These are phyloP conservation scores for Cladophialophora carrionii DNA, from an alignment of 2,329 filamentous ascomycete genomes.

Conservation along the genomic window DNA sequence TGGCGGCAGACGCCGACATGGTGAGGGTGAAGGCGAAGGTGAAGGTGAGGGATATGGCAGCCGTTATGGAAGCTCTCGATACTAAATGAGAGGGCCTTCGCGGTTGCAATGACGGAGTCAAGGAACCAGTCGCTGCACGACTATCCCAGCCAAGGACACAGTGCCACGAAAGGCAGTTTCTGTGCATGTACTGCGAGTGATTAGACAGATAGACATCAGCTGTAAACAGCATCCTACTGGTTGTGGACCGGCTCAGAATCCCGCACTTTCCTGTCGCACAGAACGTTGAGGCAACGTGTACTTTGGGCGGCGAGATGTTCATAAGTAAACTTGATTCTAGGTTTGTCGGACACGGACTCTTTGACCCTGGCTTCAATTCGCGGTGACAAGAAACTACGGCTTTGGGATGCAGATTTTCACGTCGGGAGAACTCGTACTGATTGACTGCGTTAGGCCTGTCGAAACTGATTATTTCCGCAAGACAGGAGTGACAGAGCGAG, in stretches of 20 bases:
- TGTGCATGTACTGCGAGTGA: background rate
- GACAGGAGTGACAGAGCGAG: background rate
- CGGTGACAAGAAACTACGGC: too few species aligned
- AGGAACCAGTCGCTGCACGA: background rate
- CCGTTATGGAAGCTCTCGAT: conserved; percentile 19
- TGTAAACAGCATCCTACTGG: background rate
- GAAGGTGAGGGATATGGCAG: conserved; percentile 21
- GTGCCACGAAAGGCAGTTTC: background rate
- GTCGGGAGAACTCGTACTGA: background rate
- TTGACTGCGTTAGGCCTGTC: background rate
- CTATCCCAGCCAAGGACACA: background rate
- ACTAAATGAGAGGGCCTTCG: conserved; percentile 5
- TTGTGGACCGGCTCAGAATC: background rate
- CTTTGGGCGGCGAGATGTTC: background rate
- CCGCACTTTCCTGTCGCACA: background rate
- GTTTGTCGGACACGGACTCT: background rate
- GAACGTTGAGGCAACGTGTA: background rate
- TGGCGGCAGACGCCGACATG: conserved; percentile 12
- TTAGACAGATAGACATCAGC: background rate
- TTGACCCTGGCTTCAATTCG: background rate
- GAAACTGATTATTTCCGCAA: background rate
- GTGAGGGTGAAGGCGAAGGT: conserved; percentile 20
- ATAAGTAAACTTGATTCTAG: background rate
- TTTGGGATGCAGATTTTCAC: background rate
- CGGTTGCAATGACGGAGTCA: background rate